Base-by-base conservation (phyloP, 2,329 filamentous ascomycete species). In the Arthrinium puccinioides region DNA sequence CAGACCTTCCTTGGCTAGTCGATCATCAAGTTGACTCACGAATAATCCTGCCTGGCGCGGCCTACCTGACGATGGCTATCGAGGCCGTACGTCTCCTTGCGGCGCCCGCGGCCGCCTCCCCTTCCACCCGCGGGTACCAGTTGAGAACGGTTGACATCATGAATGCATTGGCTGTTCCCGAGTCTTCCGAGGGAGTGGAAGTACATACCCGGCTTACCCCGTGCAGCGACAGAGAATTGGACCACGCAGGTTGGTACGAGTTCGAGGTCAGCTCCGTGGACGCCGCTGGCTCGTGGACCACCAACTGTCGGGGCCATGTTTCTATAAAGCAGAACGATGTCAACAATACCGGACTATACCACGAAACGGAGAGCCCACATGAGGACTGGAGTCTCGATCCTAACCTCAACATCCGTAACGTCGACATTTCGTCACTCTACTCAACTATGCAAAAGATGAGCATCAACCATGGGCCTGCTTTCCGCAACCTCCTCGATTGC, bases 11-110 rank as follows among this genome's bases (percentile, higher is more conserved):
- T 1, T 72, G 72, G 44, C 56, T 68, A 1, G 53, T 60, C 24
- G 67, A 72, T 40, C 69, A 72, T 46, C 43, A 53, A 24, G 63
- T 71, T 45, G 59, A 69, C 37, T 61, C 55, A 42, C 59, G 64
- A 28, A 62, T 64, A 38, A 60, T 70, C 41, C 66, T 66, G 34
- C 63, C 69, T 15, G 64, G 58, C 2, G 57, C 62, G 1, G 56
- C 30, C 8, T 49, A 46, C 28, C 21, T 49, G 6, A 9, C 27
- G 11, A 44, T 49, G 39, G 44, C 46, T 2, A 39, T 49, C 9
- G 44, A 47, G 30, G 44, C 46, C 7, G 21, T 25, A 14, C 3
- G 21, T 21, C 2, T 14, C 32, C 2, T 21, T 44, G 2, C 0
- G 43, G 44, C 19, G 36, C 33, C 8, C 27, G 44, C 9, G 11